Evolutionary conservation across 441 rosid genomes (phyloP).

Genomic region (Raphanus hybrid): DNA sequence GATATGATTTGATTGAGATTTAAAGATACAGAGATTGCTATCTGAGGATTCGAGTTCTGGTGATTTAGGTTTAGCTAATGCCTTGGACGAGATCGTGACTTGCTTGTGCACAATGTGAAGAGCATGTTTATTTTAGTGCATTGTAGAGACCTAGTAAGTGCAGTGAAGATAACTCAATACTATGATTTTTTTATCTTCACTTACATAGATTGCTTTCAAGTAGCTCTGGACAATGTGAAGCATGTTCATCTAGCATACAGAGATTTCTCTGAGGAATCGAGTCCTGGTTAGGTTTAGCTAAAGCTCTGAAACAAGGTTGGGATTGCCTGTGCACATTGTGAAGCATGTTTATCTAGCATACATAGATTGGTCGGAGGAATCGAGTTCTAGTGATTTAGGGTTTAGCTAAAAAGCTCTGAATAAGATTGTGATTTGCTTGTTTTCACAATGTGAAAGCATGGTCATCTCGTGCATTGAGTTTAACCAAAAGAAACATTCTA

Average conservation of each 20-base stretch:
- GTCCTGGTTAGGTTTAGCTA: not conserved
- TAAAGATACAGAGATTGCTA: not conserved
- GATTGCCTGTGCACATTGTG: not conserved
- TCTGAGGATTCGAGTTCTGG: not conserved
- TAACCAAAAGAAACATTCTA: not conserved
- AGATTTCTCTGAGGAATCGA: not conserved
- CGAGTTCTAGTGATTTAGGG: not conserved
- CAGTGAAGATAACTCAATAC: not conserved
- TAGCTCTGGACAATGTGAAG: constrained; percentile 1
- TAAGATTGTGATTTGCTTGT: constrained; percentile 9
- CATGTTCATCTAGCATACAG: not conserved
- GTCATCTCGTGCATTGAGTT: not conserved
- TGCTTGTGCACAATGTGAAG: constrained; percentile 7
- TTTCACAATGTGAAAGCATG: not conserved
- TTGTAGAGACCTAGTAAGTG: not conserved
- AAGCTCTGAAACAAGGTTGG: not conserved
- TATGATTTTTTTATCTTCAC: not conserved
- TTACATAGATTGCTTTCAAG: not conserved
- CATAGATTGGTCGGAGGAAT: not conserved
- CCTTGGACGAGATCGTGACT: not conserved
- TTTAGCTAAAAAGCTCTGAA: not conserved
- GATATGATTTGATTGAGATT: constrained; percentile 7
- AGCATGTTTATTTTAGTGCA: too few species aligned
- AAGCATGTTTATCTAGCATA: not conserved
- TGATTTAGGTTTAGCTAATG: not conserved